Conservation (phyloP, 495 filamentous ascomycete genomes). For the Choiromyces venosus region DNA sequence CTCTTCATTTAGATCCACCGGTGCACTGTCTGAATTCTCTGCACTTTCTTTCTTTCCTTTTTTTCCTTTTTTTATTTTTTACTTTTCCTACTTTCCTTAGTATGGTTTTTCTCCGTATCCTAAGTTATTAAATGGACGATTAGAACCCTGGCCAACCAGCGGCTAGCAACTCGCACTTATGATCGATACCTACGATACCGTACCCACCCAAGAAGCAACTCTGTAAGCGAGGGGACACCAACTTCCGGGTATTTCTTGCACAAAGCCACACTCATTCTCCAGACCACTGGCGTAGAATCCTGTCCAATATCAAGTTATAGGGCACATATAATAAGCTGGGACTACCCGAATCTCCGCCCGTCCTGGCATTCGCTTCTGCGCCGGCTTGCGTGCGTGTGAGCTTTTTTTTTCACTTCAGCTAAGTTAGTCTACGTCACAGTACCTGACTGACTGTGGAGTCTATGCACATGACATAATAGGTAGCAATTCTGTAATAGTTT, state of each 20-base stretch:
- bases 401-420: neutral
- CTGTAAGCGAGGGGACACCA: neutral
- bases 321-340: neutral
- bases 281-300: neutral
- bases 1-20: neutral
- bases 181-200: neutral
- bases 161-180: neutral
- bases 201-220: neutral
- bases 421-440: neutral
- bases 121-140: neutral
- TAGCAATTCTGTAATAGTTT: neutral
- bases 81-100: neutral
- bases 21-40: neutral
- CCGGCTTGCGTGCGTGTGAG: neutral
- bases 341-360: neutral
- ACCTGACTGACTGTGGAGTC: too few species aligned
- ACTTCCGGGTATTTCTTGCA: neutral
- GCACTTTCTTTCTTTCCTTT: neutral
- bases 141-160: neutral
- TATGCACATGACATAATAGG: neutral
- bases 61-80: neutral
- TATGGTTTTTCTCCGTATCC: neutral
- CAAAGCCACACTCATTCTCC: neutral
- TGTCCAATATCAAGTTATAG: neutral
- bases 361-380: neutral